Percentiles rank a stretch among this genome's conserved stretches.
These are phyloP conservation scores for Chionographis japonica DNA, from an alignment of 106 monocot genomes.

Conservation along the genomic window DNA sequence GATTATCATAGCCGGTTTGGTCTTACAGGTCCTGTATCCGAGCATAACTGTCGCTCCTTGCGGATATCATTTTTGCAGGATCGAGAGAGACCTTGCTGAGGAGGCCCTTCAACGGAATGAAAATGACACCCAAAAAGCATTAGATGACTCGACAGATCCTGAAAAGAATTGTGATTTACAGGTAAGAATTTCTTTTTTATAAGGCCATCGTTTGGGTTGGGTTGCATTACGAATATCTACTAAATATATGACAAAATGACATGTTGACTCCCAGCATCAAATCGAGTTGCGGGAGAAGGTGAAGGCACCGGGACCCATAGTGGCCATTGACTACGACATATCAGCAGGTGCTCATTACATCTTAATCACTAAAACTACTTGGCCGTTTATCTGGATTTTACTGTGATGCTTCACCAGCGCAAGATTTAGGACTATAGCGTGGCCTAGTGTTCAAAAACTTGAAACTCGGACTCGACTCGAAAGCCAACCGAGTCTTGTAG, in stretches of 20 bases:
- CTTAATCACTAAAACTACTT: neutral
- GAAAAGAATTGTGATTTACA: slow-evolving; percentile 70
- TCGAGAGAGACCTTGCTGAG: slow-evolving; percentile 78
- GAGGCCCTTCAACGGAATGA: slow-evolving; percentile 87
- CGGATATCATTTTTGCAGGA: slow-evolving; percentile 30
- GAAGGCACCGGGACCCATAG: slow-evolving; percentile 11
- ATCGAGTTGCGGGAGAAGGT: slow-evolving; percentile 24
- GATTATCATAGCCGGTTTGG: too few relatives aligned
- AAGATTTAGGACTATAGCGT: too few relatives aligned
- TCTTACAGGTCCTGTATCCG: too few relatives aligned
- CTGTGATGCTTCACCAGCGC: too few relatives aligned
- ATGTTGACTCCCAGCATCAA: neutral
- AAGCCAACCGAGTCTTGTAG: too few relatives aligned
- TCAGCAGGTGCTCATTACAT: slow-evolving; percentile 24
- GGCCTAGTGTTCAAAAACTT: too few relatives aligned
- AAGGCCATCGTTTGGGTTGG: neutral
- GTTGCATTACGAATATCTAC: neutral
- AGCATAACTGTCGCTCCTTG: too few relatives aligned
- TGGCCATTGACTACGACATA: slow-evolving; percentile 18
- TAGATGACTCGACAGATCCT: slow-evolving; percentile 85
- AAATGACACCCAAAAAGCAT: slow-evolving; percentile 72
- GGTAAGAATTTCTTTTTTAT: slow-evolving; percentile 21
- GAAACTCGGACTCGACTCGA: too few relatives aligned
- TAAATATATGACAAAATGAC: too few relatives aligned
- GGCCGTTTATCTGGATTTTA: too few relatives aligned